phyloP scores from a whole-genome alignment of 768 basidiomycete genomes.

The Kondoa malvinella region DNA sequence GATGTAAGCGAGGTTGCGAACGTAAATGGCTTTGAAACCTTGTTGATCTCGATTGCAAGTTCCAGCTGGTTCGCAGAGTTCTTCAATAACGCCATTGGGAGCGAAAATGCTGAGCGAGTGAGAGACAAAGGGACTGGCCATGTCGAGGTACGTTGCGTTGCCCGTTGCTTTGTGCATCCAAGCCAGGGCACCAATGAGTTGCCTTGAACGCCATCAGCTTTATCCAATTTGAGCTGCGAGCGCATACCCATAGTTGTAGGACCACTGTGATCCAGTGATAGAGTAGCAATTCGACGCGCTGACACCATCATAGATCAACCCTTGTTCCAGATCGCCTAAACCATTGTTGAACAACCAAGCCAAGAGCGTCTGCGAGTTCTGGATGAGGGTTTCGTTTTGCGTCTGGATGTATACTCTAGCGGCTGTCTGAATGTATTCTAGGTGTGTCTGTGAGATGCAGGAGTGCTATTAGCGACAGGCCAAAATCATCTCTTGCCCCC shows the following conservation, averaged over 20 bases:
- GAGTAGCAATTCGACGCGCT: neutral
- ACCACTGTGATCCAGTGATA: neutral
- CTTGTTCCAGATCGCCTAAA: neutral
- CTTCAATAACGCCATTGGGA: neutral
- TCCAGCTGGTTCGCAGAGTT: neutral
- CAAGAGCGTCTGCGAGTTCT: neutral
- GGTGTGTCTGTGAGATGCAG: neutral
- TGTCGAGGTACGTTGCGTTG: neutral
- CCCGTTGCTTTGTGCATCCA: conserved; percentile 6
- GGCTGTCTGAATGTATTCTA: neutral
- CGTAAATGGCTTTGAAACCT: conserved; percentile 6
- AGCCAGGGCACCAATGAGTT: neutral
- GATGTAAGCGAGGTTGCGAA: conserved; percentile 5
- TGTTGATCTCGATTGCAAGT: conserved; percentile 11
- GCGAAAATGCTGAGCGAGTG: neutral
- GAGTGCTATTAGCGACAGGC: neutral
- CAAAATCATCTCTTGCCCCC: neutral
- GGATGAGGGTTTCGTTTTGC: neutral
- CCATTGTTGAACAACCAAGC: conserved; percentile 1
- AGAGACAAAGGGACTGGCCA: neutral
- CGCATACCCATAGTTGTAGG: neutral
- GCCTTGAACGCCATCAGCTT: neutral
- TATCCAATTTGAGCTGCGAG: neutral
- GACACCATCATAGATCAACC: conserved; percentile 2
- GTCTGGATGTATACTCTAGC: neutral